phyloP scores from a whole-genome alignment of 768 basidiomycete species.

The Asterophora lycoperdoides region DNA sequence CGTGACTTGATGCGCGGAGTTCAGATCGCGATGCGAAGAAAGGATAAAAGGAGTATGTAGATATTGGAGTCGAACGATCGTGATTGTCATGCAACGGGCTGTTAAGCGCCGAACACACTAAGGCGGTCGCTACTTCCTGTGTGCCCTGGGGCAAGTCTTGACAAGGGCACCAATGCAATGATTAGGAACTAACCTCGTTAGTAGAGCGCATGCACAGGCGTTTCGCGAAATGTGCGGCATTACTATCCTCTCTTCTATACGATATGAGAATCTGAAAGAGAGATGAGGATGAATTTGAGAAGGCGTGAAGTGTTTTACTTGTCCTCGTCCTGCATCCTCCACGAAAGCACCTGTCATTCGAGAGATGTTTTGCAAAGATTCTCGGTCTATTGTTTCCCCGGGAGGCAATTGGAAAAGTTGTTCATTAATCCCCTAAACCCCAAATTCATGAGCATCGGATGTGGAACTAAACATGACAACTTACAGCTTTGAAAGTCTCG shows the following conservation, averaged over 20 bases:
- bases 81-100: constrained; percentile 23
- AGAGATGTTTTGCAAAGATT: constrained; percentile 62
- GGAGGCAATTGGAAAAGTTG: constrained; percentile 42
- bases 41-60: constrained; percentile 63
- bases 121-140: constrained; percentile 8
- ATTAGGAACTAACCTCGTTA: constrained; percentile 40
- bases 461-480: constrained; percentile 11
- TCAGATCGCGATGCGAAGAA: constrained; percentile 49
- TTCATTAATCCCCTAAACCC: constrained; percentile 35
- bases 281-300: not conserved
- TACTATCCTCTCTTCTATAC: constrained; percentile 36
- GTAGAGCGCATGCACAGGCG: constrained; percentile 49
- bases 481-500: constrained; percentile 44
- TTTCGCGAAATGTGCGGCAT: constrained; percentile 41
- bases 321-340: constrained; percentile 46
- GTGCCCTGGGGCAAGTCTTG: constrained; percentile 7
- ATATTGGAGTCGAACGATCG: constrained; percentile 25
- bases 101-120: constrained; percentile 14
- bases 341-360: constrained; percentile 61
- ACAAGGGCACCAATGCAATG: not conserved
- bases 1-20: constrained; percentile 42
- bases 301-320: constrained; percentile 30
- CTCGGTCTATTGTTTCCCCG: constrained; percentile 35
- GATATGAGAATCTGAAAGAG: constrained; percentile 51
- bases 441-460: constrained; percentile 2